Percentiles rank a stretch among this genome's conserved stretches.
Conservation (phyloP, 2,329 filamentous ascomycete genomes). For the Diaporthe caulivora region DNA sequence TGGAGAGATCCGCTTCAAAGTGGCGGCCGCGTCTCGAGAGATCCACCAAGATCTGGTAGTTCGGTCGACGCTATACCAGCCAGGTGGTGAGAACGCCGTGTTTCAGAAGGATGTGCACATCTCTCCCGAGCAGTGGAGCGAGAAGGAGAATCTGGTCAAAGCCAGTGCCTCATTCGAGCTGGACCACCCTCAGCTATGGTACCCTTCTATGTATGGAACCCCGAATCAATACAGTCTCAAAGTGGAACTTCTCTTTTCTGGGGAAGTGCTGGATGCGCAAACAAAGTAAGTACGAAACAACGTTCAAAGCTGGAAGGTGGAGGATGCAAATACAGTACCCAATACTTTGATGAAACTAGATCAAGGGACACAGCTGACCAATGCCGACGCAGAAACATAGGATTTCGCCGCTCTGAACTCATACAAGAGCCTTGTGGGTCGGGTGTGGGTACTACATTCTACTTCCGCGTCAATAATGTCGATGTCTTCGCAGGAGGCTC, state of each 20-base stretch:
- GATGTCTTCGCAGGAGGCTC: constrained; percentile 85
- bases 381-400: constrained; percentile 70
- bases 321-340: constrained; percentile 80
- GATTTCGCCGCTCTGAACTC: constrained; percentile 74
- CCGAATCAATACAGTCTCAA: neutral
- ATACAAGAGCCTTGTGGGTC: constrained; percentile 68
- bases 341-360: constrained; percentile 66
- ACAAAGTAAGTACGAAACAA: neutral
- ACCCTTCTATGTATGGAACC: neutral
- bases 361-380: constrained; percentile 63
- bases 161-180: neutral
- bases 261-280: constrained; percentile 3
- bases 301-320: constrained; percentile 54
- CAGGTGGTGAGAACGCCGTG: neutral
- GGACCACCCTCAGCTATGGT: neutral
- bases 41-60: neutral
- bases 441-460: constrained; percentile 80
- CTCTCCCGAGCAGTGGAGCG: neutral
- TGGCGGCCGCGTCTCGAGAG: neutral
- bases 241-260: neutral
- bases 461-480: constrained; percentile 81
- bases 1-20: constrained; percentile 54
- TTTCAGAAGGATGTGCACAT: neutral
- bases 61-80: neutral
- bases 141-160: neutral